Conservation (phyloP, 139 green algal genomes). For the Tetradesmus lagerheimii region DNA sequence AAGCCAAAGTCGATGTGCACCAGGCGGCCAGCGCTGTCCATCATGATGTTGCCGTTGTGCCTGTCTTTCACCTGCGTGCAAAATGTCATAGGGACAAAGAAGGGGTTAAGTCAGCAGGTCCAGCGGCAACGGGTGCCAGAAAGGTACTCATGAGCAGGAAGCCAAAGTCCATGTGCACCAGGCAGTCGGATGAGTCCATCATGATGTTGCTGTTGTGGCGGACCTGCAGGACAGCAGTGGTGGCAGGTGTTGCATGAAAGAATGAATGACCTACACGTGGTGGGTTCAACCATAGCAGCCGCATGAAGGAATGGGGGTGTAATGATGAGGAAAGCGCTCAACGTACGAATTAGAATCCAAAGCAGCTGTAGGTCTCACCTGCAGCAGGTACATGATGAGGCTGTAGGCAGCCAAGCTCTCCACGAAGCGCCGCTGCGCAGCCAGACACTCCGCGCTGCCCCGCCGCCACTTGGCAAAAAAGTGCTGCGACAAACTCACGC, state of each 20-base stretch:
- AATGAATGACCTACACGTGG: no score
- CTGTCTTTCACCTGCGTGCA: constrained; percentile 96
- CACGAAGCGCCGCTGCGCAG: constrained; percentile 91
- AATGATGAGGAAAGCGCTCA: neutral
- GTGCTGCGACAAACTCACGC: constrained; percentile 81
- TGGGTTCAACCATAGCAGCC: neutral
- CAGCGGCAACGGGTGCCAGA: neutral
- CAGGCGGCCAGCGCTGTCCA: constrained; percentile 83
- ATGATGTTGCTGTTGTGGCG: constrained; percentile 95
- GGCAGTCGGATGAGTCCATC: constrained; percentile 76
- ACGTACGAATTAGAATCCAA: no score
- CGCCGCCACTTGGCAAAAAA: constrained; percentile 82
- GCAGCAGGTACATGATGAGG: constrained; percentile 89
- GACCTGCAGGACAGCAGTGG: constrained; percentile 58
- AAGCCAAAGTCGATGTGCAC: constrained; percentile 99
- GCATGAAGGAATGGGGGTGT: neutral
- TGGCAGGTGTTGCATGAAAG: no score
- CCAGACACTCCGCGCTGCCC: constrained; percentile 69
- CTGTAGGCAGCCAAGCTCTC: constrained; percentile 90
- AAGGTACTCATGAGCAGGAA: constrained; percentile 92
- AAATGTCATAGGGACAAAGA: neutral
- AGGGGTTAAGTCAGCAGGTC: neutral
- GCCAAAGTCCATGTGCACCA: constrained; percentile 99
- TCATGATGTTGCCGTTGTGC: constrained; percentile 95
- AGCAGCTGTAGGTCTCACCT: no score